phyloP scores from a whole-genome alignment of 768 basidiomycete genomes.

The Trametes elegans region DNA sequence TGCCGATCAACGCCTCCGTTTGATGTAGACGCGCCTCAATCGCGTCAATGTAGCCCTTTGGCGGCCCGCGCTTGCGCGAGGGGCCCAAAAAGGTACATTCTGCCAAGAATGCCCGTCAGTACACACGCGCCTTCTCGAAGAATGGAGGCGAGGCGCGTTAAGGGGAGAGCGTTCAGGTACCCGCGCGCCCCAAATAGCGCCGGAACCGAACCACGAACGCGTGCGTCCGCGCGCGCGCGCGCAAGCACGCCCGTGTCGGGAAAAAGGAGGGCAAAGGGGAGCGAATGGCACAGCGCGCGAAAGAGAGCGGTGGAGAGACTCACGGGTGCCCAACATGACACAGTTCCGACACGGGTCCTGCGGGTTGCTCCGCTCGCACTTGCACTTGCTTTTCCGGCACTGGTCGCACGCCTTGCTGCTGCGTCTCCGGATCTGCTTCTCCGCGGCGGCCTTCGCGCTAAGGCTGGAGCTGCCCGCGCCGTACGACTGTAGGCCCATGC shows the following conservation, averaged over 20 bases:
- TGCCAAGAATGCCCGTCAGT: constrained; percentile 27
- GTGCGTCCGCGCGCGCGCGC: constrained; percentile 12
- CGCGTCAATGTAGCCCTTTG: constrained; percentile 94
- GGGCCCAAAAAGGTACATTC: constrained; percentile 79
- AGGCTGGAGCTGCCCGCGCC: constrained; percentile 22
- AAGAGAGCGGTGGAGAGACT: constrained; percentile 26
- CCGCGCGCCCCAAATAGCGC: neutral
- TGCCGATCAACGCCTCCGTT: constrained; percentile 85
- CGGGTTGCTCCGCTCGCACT: constrained; percentile 68
- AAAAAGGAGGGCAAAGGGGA: constrained; percentile 8
- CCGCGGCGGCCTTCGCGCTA: constrained; percentile 22
- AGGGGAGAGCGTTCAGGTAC: neutral
- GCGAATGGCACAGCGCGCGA: too few species aligned
- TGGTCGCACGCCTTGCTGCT: constrained; percentile 91
- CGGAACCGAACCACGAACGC: neutral
- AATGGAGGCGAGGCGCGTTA: too few species aligned
- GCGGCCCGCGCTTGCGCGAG: constrained; percentile 80
- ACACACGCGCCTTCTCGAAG: neutral
- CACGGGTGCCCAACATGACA: constrained; percentile 67
- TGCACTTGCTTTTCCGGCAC: constrained; percentile 74
- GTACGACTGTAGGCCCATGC: constrained; percentile 21
- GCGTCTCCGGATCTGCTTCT: constrained; percentile 62
- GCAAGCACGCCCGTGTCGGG: neutral
- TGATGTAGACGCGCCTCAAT: constrained; percentile 90
- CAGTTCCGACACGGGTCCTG: constrained; percentile 76